Conservation (phyloP, 2,329 filamentous ascomycete species). For the Botryosphaeria dothidea region DNA sequence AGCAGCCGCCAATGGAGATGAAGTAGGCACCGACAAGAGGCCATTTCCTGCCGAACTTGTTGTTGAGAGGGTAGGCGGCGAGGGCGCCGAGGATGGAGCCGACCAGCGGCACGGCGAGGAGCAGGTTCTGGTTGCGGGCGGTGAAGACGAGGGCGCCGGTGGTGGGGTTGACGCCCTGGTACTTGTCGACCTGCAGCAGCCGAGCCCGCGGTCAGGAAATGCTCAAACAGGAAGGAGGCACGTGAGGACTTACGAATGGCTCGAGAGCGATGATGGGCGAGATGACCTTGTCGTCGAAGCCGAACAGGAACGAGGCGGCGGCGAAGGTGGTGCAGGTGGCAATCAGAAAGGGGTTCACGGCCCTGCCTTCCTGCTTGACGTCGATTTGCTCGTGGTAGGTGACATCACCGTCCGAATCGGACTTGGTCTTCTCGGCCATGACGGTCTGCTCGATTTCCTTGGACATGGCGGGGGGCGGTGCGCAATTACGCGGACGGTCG, state of each 20-base stretch:
- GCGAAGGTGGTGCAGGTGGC: conserved; percentile 5
- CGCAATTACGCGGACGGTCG: neutral
- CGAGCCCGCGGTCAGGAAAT: neutral
- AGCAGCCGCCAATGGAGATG: conserved; percentile 13
- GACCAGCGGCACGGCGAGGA: conserved; percentile 15
- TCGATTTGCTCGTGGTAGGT: neutral
- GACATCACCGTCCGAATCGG: neutral
- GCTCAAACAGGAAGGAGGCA: neutral
- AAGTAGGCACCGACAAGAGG: conserved; percentile 3
- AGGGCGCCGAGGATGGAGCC: conserved; percentile 15
- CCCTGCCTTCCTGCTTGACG: conserved; percentile 6
- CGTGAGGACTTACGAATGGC: conserved; percentile 6
- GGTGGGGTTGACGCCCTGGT: conserved; percentile 10
- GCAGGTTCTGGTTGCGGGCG: conserved; percentile 13
- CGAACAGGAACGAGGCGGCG: conserved; percentile 12
- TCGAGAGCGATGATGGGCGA: conserved; percentile 13
- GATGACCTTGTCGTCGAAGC: conserved; percentile 15
- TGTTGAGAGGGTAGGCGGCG: conserved; percentile 14
- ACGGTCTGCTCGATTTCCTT: neutral
- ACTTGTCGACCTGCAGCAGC: neutral
- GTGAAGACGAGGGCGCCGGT: conserved; percentile 7
- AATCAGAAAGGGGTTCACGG: conserved; percentile 3
- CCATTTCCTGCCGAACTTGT: conserved; percentile 13
- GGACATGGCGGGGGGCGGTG: neutral
- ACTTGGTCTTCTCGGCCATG: conserved; percentile 1